phyloP scores from a whole-genome alignment of 805 yeast genomes.

The Martiniozyma abietophila region DNA sequence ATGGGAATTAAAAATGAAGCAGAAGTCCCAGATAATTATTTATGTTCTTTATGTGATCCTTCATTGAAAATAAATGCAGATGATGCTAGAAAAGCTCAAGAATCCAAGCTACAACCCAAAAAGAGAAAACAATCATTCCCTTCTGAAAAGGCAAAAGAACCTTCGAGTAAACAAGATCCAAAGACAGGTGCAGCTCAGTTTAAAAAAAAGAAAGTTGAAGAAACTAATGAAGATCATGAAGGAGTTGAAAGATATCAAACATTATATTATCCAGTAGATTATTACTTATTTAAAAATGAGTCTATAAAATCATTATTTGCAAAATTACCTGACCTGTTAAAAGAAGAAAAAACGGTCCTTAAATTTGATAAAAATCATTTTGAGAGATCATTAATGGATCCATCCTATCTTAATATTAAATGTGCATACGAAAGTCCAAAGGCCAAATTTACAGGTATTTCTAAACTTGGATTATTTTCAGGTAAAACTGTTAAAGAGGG shows the following conservation, averaged over 20 bases:
- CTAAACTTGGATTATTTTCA: constrained; percentile 55
- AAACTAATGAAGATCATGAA: constrained; percentile 33
- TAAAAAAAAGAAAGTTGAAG: constrained; percentile 24
- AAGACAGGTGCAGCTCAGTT: constrained; percentile 12
- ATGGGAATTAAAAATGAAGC: constrained; percentile 65
- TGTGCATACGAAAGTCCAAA: constrained; percentile 49
- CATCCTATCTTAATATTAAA: constrained; percentile 31
- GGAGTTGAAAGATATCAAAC: constrained; percentile 42
- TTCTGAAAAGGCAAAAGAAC: constrained; percentile 2
- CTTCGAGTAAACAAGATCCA: neutral
- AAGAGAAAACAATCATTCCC: constrained; percentile 19
- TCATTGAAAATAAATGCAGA: constrained; percentile 33
- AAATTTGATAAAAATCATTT: constrained; percentile 18
- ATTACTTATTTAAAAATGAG: constrained; percentile 36
- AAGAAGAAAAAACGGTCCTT: constrained; percentile 17
- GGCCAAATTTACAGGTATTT: constrained; percentile 57
- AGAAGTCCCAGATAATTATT: constrained; percentile 74
- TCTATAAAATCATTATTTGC: constrained; percentile 22
- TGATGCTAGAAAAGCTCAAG: constrained; percentile 25
- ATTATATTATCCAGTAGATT: constrained; percentile 38
- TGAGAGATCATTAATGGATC: constrained; percentile 14
- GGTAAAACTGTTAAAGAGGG: constrained; percentile 33
- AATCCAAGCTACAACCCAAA: constrained; percentile 28
- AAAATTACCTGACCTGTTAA: constrained; percentile 19
- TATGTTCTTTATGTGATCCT: constrained; percentile 67